Conservation (phyloP, 2,329 filamentous ascomycete species). For the Curvularia hawaiiensis region DNA sequence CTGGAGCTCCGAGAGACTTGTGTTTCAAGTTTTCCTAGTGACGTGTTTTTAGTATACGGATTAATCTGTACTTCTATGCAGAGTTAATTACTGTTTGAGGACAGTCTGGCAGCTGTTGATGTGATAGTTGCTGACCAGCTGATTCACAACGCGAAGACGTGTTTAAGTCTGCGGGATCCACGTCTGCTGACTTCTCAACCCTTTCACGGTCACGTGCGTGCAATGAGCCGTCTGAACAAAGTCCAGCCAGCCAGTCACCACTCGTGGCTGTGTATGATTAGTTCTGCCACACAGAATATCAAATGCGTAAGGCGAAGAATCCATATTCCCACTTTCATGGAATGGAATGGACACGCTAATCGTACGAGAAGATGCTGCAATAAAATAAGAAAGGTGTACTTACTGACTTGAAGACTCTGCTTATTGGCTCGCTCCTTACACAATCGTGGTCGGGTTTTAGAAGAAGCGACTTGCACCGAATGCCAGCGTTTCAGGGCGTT, state of each 20-base stretch:
- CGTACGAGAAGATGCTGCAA: constrained; percentile 6
- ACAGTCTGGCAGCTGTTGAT: constrained; percentile 25
- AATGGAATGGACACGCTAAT: not conserved
- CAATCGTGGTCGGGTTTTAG: constrained; percentile 45
- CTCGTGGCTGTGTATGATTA: constrained; percentile 33
- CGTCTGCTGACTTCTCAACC: constrained; percentile 22
- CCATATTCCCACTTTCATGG: constrained; percentile 1
- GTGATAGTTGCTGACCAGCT: constrained; percentile 36
- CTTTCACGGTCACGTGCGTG: constrained; percentile 31
- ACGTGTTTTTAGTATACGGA: not conserved
- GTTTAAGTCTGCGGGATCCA: constrained; percentile 27
- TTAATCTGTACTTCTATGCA: not conserved
- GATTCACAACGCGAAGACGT: constrained; percentile 28
- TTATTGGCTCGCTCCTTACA: constrained; percentile 44
- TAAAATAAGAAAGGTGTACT: constrained; percentile 12
- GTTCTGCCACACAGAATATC: constrained; percentile 17
- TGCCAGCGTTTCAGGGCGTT: constrained; percentile 47
- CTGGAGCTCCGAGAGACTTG: constrained; percentile 43
- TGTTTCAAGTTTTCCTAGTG: constrained; percentile 43
- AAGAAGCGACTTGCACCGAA: constrained; percentile 46
- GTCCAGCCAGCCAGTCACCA: constrained; percentile 33
- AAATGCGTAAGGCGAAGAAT: constrained; percentile 9
- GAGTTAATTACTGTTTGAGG: constrained; percentile 34
- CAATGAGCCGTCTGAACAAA: constrained; percentile 30
- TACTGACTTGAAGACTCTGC: constrained; percentile 24